Evolutionary conservation across 2,329 filamentous ascomycete species (phyloP), one percentile per base, ranked within the genome.

Genomic region (Nothopassalora personata): DNA sequence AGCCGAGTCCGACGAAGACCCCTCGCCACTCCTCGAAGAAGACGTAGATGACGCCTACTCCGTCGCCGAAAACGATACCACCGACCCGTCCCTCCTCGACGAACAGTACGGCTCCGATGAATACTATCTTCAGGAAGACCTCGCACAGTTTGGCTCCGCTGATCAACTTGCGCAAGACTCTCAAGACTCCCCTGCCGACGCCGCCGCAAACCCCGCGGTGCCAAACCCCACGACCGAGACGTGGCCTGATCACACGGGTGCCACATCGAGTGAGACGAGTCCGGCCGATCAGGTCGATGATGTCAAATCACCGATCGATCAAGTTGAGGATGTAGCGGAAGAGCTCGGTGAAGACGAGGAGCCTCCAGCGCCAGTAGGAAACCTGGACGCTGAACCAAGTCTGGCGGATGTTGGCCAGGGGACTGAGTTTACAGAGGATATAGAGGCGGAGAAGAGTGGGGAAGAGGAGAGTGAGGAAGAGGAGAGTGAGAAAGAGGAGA

Each of bases 291-390:
- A 53, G 27, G 51, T 60, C 6, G 58, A 39, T 33, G 58, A 59
- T n/a, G 62, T 61, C 23, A 23, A 23, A 23, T 5, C 33, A 19
- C 51, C 51, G 19, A 51, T 51, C 30, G 51, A 45, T 45, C 51
- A 53, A 43, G 51, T 58, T 9, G 58, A 39, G 39, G 58, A 59
- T n/a, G 62, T 61, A 3, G 60, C 53, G 18, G 53, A 64, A 53
- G 63, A 64, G 56, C 53, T 63, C n/a, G 62, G 58, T 31, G 62
- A 64, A 52, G 30, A 56, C 11, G 54, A 57, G 39, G n/a, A 7
- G 18, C 49, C 52, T 31, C 45, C 33, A 31, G 19, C 19, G 53
- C 28, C 53, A 18, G 23, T 11, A 5, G 36, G 15, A 11, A 47
- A 55, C n/a, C 53, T 9, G 5, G 53, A 33, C 3, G 53, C 47